Percentiles rank a stretch among this genome's conserved stretches.
These are phyloP conservation scores for Cystobasidium onofrii DNA, from an alignment of 768 basidiomycete genomes.

Conservation along the genomic window DNA sequence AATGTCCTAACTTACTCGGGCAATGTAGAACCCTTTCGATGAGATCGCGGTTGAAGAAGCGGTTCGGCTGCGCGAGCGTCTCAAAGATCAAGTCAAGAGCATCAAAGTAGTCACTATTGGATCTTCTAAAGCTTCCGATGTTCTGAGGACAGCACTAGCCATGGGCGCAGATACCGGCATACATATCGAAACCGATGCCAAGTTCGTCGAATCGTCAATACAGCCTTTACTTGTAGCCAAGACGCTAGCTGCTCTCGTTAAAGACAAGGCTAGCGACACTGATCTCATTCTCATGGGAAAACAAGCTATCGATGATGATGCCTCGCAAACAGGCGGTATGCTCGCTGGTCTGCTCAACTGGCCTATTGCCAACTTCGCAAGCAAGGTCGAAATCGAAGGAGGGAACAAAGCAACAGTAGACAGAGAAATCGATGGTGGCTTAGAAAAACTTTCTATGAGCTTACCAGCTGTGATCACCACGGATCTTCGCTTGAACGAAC, in stretches of 20 bases:
- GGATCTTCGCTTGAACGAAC: conserved; percentile 75
- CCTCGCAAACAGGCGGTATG: conserved; percentile 94
- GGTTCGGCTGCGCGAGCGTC: conserved; percentile 77
- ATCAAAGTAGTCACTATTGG: conserved; percentile 94
- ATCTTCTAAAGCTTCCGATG: conserved; percentile 77
- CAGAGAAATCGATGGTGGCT: conserved; percentile 89
- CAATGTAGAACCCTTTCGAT: conserved; percentile 83
- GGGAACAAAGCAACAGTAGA: conserved; percentile 62
- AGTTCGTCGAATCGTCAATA: conserved; percentile 49
- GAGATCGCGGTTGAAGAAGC: conserved; percentile 99
- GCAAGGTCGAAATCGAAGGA: conserved; percentile 62
- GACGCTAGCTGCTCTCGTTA: conserved; percentile 67
- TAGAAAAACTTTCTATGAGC: conserved; percentile 67
- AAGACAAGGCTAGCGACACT: conserved; percentile 51
- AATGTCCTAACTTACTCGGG: neutral
- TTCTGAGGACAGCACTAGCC: conserved; percentile 87
- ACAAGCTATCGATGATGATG: conserved; percentile 96
- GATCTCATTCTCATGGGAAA: conserved; percentile 94
- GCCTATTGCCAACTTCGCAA: conserved; percentile 92
- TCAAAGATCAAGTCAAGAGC: conserved; percentile 65
- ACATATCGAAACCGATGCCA: conserved; percentile 70
- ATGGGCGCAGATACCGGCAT: conserved; percentile 94
- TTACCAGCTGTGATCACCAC: conserved; percentile 85
- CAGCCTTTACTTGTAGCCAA: conserved; percentile 90
- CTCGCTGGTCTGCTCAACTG: conserved; percentile 83